phyloP scores from a whole-genome alignment of 176 grass and related monocot species.

The Oryza nivara region DNA sequence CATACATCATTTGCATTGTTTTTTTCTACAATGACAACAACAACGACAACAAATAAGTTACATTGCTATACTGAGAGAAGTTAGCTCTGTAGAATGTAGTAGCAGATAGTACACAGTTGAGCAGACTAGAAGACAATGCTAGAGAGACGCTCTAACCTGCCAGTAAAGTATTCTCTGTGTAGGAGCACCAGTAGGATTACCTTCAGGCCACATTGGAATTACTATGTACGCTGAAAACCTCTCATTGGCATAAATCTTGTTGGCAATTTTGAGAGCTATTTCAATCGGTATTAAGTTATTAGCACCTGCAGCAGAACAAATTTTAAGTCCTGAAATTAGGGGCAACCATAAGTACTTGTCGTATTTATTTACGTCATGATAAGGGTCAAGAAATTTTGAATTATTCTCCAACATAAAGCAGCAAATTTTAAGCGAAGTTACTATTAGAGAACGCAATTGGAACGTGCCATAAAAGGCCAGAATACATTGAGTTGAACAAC shows the following conservation, averaged over 20 bases:
- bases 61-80: not conserved
- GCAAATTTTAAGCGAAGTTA: not conserved
- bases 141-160: constrained; percentile 56
- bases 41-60: not conserved
- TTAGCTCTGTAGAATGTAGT: not conserved
- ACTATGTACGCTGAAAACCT: constrained; percentile 78
- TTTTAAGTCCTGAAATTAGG: not conserved
- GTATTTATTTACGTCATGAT: not conserved
- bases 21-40: constrained; percentile 60
- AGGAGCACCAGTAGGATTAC: constrained; percentile 56
- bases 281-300: constrained; percentile 85
- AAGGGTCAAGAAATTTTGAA: not conserved
- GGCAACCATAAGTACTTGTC: not conserved
- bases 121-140: not conserved
- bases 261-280: constrained; percentile 79
- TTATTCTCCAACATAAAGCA: not conserved
- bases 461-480: not conserved
- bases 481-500: not conserved
- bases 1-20: constrained; percentile 98
- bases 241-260: constrained; percentile 65
- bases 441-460: constrained; percentile 2
- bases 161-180: constrained; percentile 81
- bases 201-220: constrained; percentile 91
- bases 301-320: constrained; percentile 44
- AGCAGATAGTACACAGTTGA: not conserved